Base-by-base conservation (phyloP, 768 basidiomycete species). In the Leccinum subtestaceum region DNA sequence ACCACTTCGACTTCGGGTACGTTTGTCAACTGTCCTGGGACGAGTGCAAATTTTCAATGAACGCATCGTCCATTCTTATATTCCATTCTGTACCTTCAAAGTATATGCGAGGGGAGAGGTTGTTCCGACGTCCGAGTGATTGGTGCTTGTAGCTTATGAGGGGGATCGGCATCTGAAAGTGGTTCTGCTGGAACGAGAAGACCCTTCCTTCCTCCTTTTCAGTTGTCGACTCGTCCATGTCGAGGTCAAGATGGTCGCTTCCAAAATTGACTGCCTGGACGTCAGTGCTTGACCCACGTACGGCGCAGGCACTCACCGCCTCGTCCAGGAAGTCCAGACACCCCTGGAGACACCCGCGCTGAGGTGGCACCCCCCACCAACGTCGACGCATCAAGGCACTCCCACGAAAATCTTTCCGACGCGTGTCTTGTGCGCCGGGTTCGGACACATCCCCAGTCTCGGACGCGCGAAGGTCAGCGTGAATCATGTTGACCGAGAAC, bases 361-460 rank as follows among this genome's bases (percentile, higher is more conserved):
- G 9, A 43, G n/a, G 31, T 2, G n/a, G 43, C 43, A 43, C 43
- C n/a, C n/a, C 17, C 43, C 83, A 19, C 84, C 82, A 0, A 87
- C 74, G 17, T 73, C 68, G 23, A 78, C 75, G 81, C 84, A 27
- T 87, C 71, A 11, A 59, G 72, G 8, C 67, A 73, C 66, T 86
- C 86, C 89, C 89, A 91, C 4, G 85, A 83, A 59, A 77, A 81
- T 57, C 86, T 38, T 13, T 87, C 83, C 65, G 88, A 87, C 4
- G 36, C 80, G 49, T 81, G 84, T 19, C 19, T 34, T 45, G n/a
- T 67, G 71, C 17, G 60, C 62, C 52, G 78, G 84, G 56, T 53
- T 70, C 27, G 84, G 80, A 59, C 84, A 86, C 6, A 77, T 75
- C 60, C 85, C 83, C 51, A 12, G 32, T 29, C 36, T 38, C 15